phyloP scores from a whole-genome alignment of 1,284 basidiomycete species.

The Ustilago crameri region DNA sequence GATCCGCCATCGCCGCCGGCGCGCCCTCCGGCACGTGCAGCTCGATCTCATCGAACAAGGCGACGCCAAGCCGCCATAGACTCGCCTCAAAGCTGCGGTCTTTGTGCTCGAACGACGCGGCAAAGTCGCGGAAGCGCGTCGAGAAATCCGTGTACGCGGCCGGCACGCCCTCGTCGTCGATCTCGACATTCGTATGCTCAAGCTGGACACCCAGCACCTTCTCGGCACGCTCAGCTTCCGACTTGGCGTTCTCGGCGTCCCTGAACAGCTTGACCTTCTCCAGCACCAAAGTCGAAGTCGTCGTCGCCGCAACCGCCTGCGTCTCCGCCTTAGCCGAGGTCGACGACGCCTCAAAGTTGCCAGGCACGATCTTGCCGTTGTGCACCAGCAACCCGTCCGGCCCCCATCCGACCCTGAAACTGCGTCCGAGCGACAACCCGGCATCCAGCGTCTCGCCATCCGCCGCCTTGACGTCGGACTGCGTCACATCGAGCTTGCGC shows the following conservation, averaged over 20 bases:
- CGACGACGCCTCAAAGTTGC: conserved; percentile 3
- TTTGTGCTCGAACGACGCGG: conserved; percentile 77
- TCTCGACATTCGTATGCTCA: conserved; percentile 76
- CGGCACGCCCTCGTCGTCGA: conserved; percentile 71
- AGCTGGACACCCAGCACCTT: conserved; percentile 84
- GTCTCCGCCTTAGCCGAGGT: conserved; percentile 15
- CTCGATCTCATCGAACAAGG: conserved; percentile 84
- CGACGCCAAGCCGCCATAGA: conserved; percentile 87
- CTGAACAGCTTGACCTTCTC: conserved; percentile 56
- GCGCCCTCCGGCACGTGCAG: conserved; percentile 76
- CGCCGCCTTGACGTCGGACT: conserved; percentile 74
- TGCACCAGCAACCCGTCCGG: conserved; percentile 81
- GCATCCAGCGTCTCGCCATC: conserved; percentile 81
- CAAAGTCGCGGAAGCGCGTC: conserved; percentile 84
- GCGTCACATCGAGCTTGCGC: conserved; percentile 44
- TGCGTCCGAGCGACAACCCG: conserved; percentile 84
- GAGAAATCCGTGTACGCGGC: conserved; percentile 71
- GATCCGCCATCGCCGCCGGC: conserved; percentile 74
- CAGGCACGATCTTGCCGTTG: conserved; percentile 71
- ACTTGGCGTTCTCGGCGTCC: conserved; percentile 26
- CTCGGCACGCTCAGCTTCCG: conserved; percentile 64
- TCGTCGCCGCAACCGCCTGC: conserved; percentile 12
- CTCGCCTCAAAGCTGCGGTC: conserved; percentile 76
- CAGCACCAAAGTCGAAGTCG: conserved; percentile 36
- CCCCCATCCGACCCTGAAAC: conserved; percentile 91